These are phyloP conservation scores for Salicornia ramosissima DNA, from an alignment of 148 eudicot genomes.

Conservation along the genomic window DNA sequence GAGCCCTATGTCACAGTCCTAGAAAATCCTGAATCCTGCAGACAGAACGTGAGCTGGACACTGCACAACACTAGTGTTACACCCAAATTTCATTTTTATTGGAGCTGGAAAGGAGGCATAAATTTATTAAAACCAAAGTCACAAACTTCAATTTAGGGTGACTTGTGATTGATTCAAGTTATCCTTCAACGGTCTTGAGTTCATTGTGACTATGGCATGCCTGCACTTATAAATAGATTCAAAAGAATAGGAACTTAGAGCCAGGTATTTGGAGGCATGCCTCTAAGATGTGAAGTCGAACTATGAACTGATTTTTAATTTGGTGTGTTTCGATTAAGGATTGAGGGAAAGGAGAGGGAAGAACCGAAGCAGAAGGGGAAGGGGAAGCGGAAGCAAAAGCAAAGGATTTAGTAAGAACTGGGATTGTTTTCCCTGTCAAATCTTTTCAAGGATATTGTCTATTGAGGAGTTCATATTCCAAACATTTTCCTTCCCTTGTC, in stretches of 20 bases:
- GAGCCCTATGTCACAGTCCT: slow-evolving; percentile 27
- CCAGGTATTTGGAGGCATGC: neutral
- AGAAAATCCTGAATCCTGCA: neutral
- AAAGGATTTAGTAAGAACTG: too few relatives aligned
- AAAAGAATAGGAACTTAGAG: too few relatives aligned
- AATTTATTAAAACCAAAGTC: neutral
- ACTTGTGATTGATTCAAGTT: neutral
- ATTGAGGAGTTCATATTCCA: too few relatives aligned
- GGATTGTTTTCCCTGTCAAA: too few relatives aligned
- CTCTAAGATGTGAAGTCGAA: neutral
- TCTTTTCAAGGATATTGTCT: too few relatives aligned
- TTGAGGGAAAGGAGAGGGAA: neutral
- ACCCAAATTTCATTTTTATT: neutral
- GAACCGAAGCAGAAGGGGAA: neutral
- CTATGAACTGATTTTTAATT: neutral
- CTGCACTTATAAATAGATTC: too few relatives aligned
- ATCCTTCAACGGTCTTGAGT: neutral
- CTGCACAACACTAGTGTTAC: neutral
- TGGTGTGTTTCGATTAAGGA: neutral
- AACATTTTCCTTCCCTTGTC: too few relatives aligned
- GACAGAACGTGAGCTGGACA: neutral
- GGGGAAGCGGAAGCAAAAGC: neutral
- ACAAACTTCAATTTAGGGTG: neutral
- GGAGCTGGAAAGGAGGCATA: neutral
- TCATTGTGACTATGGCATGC: too few relatives aligned